phyloP scores from a whole-genome alignment of 805 yeast species.

The Citeromyces nyonsensis region DNA sequence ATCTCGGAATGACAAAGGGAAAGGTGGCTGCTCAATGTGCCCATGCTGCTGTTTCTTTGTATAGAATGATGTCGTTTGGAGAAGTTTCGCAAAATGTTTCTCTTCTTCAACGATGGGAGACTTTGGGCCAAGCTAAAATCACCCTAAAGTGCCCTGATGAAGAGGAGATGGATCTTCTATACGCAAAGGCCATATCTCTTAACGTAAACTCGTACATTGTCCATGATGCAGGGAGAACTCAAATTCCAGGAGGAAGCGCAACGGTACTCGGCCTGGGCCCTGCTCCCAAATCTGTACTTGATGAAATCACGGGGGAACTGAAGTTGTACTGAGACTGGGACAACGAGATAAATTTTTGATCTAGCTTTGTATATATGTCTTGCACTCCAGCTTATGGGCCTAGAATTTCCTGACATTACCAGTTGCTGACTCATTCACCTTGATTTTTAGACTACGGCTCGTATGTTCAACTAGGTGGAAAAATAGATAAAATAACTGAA shows the following conservation, averaged over 20 bases:
- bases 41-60: slow-evolving; percentile 92
- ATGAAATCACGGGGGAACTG: slow-evolving; percentile 67
- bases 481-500: no score
- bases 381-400: no score
- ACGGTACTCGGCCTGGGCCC: slow-evolving; percentile 97
- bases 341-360: no score
- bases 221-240: slow-evolving; percentile 96
- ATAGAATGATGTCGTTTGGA: slow-evolving; percentile 45
- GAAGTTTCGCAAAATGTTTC: slow-evolving; percentile 42
- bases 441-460: no score
- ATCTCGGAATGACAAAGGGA: slow-evolving; percentile 85
- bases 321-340: slow-evolving; percentile 45
- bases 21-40: slow-evolving; percentile 96
- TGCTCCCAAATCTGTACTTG: slow-evolving; percentile 72
- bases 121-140: slow-evolving; percentile 86
- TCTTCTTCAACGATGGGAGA: slow-evolving; percentile 62
- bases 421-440: no score
- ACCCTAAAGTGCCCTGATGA: slow-evolving; percentile 59
- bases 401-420: no score
- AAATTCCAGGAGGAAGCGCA: slow-evolving; percentile 89
- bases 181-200: slow-evolving; percentile 65
- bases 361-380: no score
- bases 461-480: no score
- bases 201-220: slow-evolving; percentile 71
- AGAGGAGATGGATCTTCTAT: slow-evolving; percentile 62